These are phyloP conservation scores for Xerocomellus dryophilus DNA, from an alignment of 768 basidiomycete species.

Conservation along the genomic window DNA sequence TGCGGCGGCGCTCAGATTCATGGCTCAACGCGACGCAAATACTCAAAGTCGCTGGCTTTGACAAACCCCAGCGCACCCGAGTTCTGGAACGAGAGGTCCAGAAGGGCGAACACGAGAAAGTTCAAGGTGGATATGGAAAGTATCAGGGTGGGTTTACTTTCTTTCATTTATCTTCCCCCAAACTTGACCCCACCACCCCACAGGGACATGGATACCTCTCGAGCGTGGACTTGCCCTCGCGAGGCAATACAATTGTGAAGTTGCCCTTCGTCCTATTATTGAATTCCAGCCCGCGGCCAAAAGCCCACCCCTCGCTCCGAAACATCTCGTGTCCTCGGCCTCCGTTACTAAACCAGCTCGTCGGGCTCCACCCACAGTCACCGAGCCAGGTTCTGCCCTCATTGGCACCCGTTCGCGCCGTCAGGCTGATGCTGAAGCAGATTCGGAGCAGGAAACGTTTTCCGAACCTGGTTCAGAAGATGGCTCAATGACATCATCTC, in stretches of 20 bases:
- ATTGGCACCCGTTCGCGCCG: constrained; percentile 60
- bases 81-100: constrained; percentile 98
- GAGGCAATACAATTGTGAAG: constrained; percentile 90
- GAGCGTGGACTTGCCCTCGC: constrained; percentile 84
- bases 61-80: constrained; percentile 96
- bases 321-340: constrained; percentile 78
- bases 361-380: constrained; percentile 16
- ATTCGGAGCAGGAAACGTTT: constrained; percentile 59
- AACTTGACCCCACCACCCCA: not conserved
- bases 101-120: constrained; percentile 98
- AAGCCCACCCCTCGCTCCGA: constrained; percentile 93
- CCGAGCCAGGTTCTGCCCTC: constrained; percentile 15
- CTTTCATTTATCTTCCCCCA: not conserved
- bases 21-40: constrained; percentile 99
- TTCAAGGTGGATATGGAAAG: constrained; percentile 99
- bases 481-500: constrained; percentile 86
- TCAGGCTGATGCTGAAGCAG: constrained; percentile 48
- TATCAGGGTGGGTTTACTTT: constrained; percentile 79
- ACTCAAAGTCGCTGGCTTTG: constrained; percentile 97
- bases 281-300: constrained; percentile 88
- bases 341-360: constrained; percentile 39
- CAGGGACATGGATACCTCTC: constrained; percentile 98
- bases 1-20: constrained; percentile 92
- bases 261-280: constrained; percentile 84
- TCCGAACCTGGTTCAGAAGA: constrained; percentile 81